Conservation (phyloP, 768 basidiomycete species). For the Mycena galericulata region DNA sequence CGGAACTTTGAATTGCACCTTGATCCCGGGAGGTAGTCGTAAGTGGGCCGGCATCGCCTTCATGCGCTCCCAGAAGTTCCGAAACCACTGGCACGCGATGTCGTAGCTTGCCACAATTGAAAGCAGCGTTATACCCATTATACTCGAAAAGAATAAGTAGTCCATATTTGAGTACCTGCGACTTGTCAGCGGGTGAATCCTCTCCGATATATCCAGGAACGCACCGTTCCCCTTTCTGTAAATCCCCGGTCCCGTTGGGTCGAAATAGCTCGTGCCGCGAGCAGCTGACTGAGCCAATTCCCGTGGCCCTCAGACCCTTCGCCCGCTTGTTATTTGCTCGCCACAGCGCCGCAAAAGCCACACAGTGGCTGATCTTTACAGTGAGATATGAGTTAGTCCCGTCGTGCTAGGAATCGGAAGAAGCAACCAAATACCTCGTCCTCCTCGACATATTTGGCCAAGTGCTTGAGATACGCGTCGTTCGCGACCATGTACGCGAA, state of each 20-base stretch:
- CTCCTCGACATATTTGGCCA: neutral
- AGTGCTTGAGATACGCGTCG: slow-evolving; percentile 7
- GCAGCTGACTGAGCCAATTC: slow-evolving; percentile 37
- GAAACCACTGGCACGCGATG: slow-evolving; percentile 41
- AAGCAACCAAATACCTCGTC: slow-evolving; percentile 23
- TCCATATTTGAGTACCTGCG: slow-evolving; percentile 40
- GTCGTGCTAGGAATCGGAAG: too few species aligned
- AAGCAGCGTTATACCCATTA: neutral
- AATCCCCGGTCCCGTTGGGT: slow-evolving; percentile 38
- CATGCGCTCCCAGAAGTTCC: slow-evolving; percentile 28
- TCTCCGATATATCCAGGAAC: neutral
- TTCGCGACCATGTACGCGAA: slow-evolving; percentile 32
- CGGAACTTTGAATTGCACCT: slow-evolving; percentile 38
- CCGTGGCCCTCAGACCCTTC: slow-evolving; percentile 37
- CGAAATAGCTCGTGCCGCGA: slow-evolving; percentile 32
- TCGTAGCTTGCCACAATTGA: slow-evolving; percentile 36
- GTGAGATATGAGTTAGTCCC: too few species aligned
- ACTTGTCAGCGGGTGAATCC: neutral
- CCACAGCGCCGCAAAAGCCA: slow-evolving; percentile 25
- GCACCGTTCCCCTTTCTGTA: slow-evolving; percentile 42
- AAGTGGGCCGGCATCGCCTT: slow-evolving; percentile 12
- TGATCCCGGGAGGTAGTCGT: neutral
- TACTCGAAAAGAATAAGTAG: slow-evolving; percentile 28
- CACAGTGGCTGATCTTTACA: slow-evolving; percentile 33
- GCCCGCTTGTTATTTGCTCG: slow-evolving; percentile 28